phyloP scores from a whole-genome alignment of 192 early-diverging fungal species.

The Gorgonomyces haynaldii region DNA sequence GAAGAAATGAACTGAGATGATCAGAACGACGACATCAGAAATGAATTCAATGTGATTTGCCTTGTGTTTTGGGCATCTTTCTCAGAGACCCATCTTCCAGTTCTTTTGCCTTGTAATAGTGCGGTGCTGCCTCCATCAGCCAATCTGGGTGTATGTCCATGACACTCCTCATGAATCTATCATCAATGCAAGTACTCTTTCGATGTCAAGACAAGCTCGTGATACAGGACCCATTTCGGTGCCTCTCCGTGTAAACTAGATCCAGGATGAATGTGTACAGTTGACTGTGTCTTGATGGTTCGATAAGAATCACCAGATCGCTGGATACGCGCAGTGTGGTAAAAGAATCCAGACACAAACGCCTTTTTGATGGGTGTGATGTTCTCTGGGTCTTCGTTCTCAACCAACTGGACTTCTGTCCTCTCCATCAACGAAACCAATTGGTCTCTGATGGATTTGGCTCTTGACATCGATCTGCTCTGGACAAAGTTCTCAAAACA shows the following conservation, averaged over 20 bases:
- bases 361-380: conserved; percentile 84
- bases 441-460: conserved; percentile 88
- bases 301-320: conserved; percentile 84
- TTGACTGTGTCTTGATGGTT: conserved; percentile 81
- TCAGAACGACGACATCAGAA: no score
- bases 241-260: conserved; percentile 67
- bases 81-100: conserved; percentile 35
- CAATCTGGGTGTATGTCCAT: conserved; percentile 84
- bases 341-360: conserved; percentile 90
- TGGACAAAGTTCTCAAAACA: conserved; percentile 98
- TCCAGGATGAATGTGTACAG: conserved; percentile 86
- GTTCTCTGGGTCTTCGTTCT: conserved; percentile 76
- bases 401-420: conserved; percentile 65
- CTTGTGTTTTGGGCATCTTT: conserved; percentile 31
- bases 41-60: conserved; percentile 10
- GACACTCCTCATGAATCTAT: conserved; percentile 77
- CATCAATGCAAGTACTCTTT: conserved; percentile 44
- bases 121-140: conserved; percentile 72
- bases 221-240: conserved; percentile 83
- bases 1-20: no score
- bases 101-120: conserved; percentile 65
- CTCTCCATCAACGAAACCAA: conserved; percentile 84
- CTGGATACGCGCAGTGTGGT: conserved; percentile 76
- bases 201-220: conserved; percentile 83
- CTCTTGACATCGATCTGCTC: conserved; percentile 77